Evolutionary conservation across 75 land plant genomes (phyloP).

Genomic region (Cryptomeria japonica): DNA sequence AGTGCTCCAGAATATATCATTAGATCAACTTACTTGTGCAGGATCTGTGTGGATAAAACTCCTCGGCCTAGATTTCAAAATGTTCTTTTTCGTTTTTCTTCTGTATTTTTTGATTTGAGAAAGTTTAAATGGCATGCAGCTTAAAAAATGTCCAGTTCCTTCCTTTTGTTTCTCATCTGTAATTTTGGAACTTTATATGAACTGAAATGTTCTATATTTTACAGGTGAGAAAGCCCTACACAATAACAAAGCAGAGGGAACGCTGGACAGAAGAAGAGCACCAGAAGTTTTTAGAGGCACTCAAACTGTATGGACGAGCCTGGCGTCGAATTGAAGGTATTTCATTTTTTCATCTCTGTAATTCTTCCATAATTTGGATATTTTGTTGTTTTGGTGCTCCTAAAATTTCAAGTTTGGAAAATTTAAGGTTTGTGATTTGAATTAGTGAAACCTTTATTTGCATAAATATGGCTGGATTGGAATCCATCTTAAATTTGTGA

Average conservation of each 20-base stretch:
- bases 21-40: not conserved
- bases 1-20: not conserved
- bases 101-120: not conserved
- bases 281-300: conserved; percentile 72
- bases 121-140: not conserved
- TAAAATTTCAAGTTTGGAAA: not conserved
- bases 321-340: conserved; percentile 75
- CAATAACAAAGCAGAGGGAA: conserved; percentile 80
- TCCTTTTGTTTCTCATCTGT: not conserved
- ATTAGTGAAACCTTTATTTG: not conserved
- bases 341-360: not conserved
- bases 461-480: not conserved
- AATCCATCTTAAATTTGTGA: not conserved
- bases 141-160: not conserved
- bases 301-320: conserved; percentile 73
- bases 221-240: conserved; percentile 84
- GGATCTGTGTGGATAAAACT: not conserved
- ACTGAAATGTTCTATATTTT: not conserved
- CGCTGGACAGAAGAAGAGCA: conserved; percentile 90
- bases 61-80: not conserved
- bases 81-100: not conserved
- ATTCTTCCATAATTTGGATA: not conserved
- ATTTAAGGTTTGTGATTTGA: not conserved
- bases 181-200: not conserved
- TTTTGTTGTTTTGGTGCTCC: not conserved